Evolutionary conservation across 345 rosid species (phyloP).

Genomic region (Citrus sp.): DNA sequence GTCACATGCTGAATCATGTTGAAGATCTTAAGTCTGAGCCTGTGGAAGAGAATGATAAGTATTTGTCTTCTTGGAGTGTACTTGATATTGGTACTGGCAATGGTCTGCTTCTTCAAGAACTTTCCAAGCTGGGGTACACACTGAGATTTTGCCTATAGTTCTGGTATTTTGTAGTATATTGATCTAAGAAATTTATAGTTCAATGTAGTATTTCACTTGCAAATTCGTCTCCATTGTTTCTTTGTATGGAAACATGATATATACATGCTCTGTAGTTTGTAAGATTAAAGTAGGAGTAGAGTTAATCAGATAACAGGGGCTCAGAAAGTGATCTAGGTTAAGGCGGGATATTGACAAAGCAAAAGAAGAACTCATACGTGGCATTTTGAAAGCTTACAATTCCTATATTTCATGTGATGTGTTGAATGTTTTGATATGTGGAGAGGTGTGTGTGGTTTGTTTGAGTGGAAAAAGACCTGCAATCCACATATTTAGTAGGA

Average conservation of each 20-base stretch:
- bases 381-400: neutral
- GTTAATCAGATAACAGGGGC: neutral
- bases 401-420: neutral
- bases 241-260: neutral
- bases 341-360: neutral
- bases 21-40: slow-evolving; percentile 39
- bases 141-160: slow-evolving; percentile 35
- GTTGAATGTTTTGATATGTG: neutral
- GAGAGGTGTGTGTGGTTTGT: neutral
- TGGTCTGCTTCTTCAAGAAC: slow-evolving; percentile 94
- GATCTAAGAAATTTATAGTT: neutral
- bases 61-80: slow-evolving; percentile 78
- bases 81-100: slow-evolving; percentile 98
- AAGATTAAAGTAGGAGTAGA: neutral
- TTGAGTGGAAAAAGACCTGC: neutral
- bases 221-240: neutral
- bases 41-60: slow-evolving; percentile 50
- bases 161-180: slow-evolving; percentile 23
- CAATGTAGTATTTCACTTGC: neutral
- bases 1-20: slow-evolving; percentile 38
- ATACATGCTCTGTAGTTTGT: neutral
- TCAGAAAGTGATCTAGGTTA: neutral
- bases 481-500: neutral
- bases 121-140: slow-evolving; percentile 87
- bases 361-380: neutral